Evolutionary conservation across 805 yeast genomes (phyloP).

Genomic region (Pichia ethanolica): DNA sequence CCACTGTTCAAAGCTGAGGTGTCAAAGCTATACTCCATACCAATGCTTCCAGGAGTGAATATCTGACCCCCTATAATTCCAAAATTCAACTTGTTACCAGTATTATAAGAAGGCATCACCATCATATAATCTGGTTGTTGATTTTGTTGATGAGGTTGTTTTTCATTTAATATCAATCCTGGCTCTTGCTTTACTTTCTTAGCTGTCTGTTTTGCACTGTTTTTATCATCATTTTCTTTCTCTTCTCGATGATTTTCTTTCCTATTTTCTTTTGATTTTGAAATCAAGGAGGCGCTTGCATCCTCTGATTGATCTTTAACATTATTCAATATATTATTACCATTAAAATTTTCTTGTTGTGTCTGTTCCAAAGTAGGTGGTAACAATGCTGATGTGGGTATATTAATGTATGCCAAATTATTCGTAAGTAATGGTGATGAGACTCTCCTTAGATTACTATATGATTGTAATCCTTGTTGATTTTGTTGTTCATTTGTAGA

Average conservation of each 20-base stretch:
- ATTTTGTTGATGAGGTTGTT: not conserved
- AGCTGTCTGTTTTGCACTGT: not conserved
- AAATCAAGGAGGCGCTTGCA: not conserved
- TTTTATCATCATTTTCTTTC: not conserved
- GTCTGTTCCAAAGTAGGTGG: not conserved
- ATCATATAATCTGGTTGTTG: conserved; percentile 7
- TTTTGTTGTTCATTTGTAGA: not conserved
- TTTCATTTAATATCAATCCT: too few species aligned
- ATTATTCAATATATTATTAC: too few species aligned
- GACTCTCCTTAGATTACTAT: not conserved
- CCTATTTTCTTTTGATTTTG: not conserved
- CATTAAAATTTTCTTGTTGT: too few species aligned
- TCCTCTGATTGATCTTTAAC: too few species aligned
- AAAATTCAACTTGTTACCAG: not conserved
- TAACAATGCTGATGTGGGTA: not conserved
- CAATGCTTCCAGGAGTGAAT: conserved; percentile 7
- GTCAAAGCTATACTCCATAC: conserved; percentile 5
- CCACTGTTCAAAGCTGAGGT: not conserved
- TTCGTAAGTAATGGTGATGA: not conserved
- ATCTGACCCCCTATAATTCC: conserved; percentile 7
- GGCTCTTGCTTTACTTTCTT: not conserved
- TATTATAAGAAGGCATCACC: conserved; percentile 3
- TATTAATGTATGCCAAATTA: not conserved
- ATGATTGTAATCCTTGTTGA: not conserved
- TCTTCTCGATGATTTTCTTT: not conserved